These are phyloP conservation scores for Thymus quinquecostatus DNA, from an alignment of 257 asterid species.

Conservation along the genomic window DNA sequence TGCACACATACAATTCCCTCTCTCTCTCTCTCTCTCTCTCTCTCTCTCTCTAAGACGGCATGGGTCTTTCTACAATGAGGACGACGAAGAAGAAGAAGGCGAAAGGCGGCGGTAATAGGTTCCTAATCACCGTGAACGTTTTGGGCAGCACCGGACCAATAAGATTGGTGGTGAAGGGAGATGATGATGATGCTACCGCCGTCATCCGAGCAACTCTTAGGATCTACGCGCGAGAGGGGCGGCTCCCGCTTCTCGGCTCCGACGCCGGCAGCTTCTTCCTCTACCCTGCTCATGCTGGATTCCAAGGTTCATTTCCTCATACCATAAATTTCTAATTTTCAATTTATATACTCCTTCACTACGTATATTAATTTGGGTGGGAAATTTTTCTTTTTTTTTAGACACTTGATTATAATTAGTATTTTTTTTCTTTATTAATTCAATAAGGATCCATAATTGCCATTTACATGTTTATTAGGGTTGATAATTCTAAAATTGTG, in stretches of 20 bases:
- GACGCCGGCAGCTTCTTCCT: conserved; percentile 43
- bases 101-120: conserved; percentile 1
- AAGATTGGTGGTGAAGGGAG: conserved; percentile 53
- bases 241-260: conserved; percentile 62
- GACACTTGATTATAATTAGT: too few species aligned
- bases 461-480: too few species aligned
- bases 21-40: too few species aligned
- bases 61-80: background rate
- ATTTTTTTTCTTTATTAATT: too few species aligned
- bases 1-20: too few species aligned
- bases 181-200: conserved; percentile 36
- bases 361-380: too few species aligned
- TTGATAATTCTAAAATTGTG: too few species aligned
- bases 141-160: conserved; percentile 71
- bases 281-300: conserved; percentile 51
- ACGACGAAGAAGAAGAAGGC: background rate
- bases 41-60: too few species aligned
- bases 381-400: too few species aligned
- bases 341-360: too few species aligned
- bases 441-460: too few species aligned
- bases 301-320: conserved; percentile 36
- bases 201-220: conserved; percentile 55
- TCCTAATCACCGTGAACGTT: conserved; percentile 52
- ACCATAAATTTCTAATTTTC: too few species aligned
- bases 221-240: conserved; percentile 49